phyloP scores from a whole-genome alignment of 176 grass and related monocot species.

The Eleusine coracana region DNA sequence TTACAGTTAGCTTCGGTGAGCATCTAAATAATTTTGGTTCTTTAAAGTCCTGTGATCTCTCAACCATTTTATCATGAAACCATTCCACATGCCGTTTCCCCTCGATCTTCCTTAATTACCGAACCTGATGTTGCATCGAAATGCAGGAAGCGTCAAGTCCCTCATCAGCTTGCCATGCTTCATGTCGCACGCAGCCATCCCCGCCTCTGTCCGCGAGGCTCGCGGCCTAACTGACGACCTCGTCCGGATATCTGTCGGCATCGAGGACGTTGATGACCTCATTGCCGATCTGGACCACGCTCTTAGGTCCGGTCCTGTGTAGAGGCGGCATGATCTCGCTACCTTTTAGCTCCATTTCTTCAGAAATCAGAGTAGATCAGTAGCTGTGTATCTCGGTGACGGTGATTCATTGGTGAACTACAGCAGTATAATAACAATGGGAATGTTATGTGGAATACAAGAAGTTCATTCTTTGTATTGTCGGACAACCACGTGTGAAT shows the following conservation, averaged over 20 bases:
- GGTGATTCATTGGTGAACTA: conserved; percentile 33
- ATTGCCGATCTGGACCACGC: conserved; percentile 81
- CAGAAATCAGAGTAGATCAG: background rate
- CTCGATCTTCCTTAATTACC: background rate
- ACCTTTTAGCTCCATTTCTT: background rate
- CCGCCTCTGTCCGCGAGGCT: conserved; percentile 58
- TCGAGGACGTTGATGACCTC: conserved; percentile 88
- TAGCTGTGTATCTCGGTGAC: background rate
- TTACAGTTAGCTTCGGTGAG: conserved; percentile 97
- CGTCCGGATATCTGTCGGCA: conserved; percentile 85
- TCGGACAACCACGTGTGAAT: background rate
- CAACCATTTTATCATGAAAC: background rate
- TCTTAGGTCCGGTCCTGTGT: conserved; percentile 55
- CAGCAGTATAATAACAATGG: background rate
- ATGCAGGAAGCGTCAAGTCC: conserved; percentile 93
- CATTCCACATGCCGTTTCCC: background rate
- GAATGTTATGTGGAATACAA: background rate
- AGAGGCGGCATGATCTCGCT: background rate
- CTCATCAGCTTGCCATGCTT: conserved; percentile 97
- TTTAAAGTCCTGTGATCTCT: background rate
- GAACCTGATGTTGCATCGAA: background rate
- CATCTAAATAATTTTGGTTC: background rate
- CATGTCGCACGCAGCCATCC: conserved; percentile 96
- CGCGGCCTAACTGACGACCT: conserved; percentile 88
- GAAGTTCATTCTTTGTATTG: background rate